These are phyloP conservation scores for Fragilaria crotonensis DNA, from an alignment of 108 stramenopile genomes.

Conservation along the genomic window DNA sequence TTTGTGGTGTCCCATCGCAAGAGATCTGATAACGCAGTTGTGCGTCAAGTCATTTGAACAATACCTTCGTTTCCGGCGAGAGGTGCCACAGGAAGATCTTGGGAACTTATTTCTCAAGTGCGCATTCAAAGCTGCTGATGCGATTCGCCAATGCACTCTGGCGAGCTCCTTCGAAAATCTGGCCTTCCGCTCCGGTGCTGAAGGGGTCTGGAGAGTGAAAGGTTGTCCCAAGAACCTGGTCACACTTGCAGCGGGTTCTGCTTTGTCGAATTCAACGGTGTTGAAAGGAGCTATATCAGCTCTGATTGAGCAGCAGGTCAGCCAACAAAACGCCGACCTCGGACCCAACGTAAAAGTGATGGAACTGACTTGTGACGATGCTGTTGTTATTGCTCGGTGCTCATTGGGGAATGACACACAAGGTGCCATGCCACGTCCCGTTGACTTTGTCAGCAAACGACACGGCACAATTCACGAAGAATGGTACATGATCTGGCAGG, in stretches of 20 bases:
- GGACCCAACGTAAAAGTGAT: not conserved
- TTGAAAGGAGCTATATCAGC: not conserved
- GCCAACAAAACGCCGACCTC: not conserved
- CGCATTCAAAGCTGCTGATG: not conserved
- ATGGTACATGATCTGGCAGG: constrained; percentile 28
- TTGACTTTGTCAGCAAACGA: not conserved
- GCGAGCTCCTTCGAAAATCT: not conserved
- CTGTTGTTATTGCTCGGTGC: not conserved
- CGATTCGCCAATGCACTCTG: not conserved
- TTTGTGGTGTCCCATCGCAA: constrained; percentile 33
- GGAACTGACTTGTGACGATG: not conserved
- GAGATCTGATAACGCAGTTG: constrained; percentile 13
- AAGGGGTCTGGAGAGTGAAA: not conserved
- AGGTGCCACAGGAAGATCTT: not conserved
- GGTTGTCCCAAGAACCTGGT: not conserved
- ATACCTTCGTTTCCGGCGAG: not conserved
- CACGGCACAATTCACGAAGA: constrained; percentile 1
- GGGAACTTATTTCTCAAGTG: not conserved
- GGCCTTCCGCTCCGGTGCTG: constrained; percentile 1
- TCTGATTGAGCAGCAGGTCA: not conserved
- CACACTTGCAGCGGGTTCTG: not conserved
- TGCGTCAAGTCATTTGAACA: not conserved
- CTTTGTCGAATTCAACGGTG: not conserved
- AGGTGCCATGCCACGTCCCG: not conserved
- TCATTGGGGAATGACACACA: not conserved